Evolutionary conservation across 2,329 filamentous ascomycete species (phyloP).

Genomic region (Paraphoma chrysanthemicola): DNA sequence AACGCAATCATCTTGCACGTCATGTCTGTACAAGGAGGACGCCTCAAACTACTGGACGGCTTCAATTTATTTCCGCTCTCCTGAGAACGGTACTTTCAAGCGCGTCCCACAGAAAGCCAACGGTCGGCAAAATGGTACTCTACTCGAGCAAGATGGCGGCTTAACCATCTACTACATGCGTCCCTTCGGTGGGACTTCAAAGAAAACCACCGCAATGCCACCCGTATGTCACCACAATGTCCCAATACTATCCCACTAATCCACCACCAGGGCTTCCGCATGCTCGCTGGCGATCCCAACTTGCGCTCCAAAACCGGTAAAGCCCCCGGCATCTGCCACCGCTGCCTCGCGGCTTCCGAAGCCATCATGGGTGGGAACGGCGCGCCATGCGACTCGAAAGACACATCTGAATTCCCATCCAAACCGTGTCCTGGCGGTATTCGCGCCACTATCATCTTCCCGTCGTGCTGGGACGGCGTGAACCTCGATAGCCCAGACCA

Average conservation of each 20-base stretch:
- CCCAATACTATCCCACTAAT: neutral
- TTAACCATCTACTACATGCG: slow-evolving; percentile 48
- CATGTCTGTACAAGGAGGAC: slow-evolving; percentile 22
- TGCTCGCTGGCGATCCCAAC: slow-evolving; percentile 35
- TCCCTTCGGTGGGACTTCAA: slow-evolving; percentile 27
- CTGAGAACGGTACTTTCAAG: slow-evolving; percentile 35
- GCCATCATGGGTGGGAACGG: slow-evolving; percentile 18
- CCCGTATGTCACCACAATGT: neutral
- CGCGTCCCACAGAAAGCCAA: slow-evolving; percentile 43
- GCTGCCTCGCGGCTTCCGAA: slow-evolving; percentile 16
- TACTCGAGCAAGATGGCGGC: slow-evolving; percentile 40
- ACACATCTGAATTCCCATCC: slow-evolving; percentile 55
- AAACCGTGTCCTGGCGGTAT: slow-evolving; percentile 81
- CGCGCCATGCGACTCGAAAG: slow-evolving; percentile 32
- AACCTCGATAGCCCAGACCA: slow-evolving; percentile 61
- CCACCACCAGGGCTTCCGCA: slow-evolving; percentile 33
- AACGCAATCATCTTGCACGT: slow-evolving; percentile 23
- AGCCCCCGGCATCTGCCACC: slow-evolving; percentile 42
- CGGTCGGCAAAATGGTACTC: slow-evolving; percentile 20
- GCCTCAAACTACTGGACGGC: slow-evolving; percentile 42
- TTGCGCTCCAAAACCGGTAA: slow-evolving; percentile 16
- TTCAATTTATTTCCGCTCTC: slow-evolving; percentile 28
- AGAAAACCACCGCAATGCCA: slow-evolving; percentile 24
- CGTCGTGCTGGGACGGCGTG: slow-evolving; percentile 73
- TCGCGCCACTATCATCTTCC: slow-evolving; percentile 73